Conservation (phyloP, 805 yeast species). For the Myxozyma neotropica region DNA sequence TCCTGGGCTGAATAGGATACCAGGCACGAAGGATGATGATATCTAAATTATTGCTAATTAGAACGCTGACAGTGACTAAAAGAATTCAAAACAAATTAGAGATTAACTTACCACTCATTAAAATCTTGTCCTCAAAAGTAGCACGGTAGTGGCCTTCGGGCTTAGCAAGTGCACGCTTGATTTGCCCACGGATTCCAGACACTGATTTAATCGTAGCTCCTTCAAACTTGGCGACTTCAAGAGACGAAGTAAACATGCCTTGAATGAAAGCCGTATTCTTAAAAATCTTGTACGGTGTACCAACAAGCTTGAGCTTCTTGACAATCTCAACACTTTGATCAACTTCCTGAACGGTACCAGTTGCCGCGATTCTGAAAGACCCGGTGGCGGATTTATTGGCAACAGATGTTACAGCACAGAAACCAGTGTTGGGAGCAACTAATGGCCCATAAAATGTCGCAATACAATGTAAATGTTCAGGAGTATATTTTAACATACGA, state of each 20-base stretch:
- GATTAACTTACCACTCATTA: constrained; percentile 56
- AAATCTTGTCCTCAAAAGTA: constrained; percentile 91
- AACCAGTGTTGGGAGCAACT: constrained; percentile 96
- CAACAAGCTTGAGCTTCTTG: constrained; percentile 91
- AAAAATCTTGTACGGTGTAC: constrained; percentile 90
- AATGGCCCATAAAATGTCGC: constrained; percentile 97
- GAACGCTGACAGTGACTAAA: background rate
- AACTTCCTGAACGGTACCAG: constrained; percentile 93
- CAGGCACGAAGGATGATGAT: constrained; percentile 88
- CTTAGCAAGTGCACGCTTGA: constrained; percentile 87
- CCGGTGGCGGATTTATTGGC: constrained; percentile 83
- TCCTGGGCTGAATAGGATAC: constrained; percentile 91
- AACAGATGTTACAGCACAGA: constrained; percentile 90
- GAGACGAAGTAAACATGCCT: constrained; percentile 89
- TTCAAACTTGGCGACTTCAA: constrained; percentile 97
- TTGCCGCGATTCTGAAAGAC: constrained; percentile 91
- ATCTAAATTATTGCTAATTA: constrained; percentile 48
- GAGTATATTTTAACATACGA: constrained; percentile 96
- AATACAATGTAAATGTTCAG: constrained; percentile 95
- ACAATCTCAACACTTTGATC: constrained; percentile 89
- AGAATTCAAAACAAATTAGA: background rate
- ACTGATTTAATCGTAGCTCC: constrained; percentile 97
- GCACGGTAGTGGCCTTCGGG: constrained; percentile 98
- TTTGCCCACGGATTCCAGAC: constrained; percentile 96
- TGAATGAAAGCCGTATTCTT: constrained; percentile 95